These are phyloP conservation scores for Magnaporthiopsis incrustans DNA, from an alignment of 2,329 filamentous ascomycete species.

Conservation along the genomic window DNA sequence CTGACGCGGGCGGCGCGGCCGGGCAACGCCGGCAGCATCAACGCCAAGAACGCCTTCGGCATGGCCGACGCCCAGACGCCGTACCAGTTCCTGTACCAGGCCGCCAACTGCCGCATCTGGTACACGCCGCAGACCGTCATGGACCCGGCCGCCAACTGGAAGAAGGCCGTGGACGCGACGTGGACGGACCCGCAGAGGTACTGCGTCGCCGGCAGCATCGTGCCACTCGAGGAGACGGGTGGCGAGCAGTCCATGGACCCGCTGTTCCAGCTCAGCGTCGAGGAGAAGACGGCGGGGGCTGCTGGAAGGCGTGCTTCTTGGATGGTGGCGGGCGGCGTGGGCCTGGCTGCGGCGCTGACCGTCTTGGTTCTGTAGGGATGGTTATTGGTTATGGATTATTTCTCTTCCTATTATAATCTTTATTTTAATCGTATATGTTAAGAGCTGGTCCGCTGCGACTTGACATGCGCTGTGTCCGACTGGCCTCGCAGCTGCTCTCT, in stretches of 20 bases:
- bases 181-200: slow-evolving; percentile 23
- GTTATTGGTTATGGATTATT: neutral
- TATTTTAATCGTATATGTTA: neutral
- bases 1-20: slow-evolving; percentile 19
- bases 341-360: neutral
- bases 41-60: slow-evolving; percentile 28
- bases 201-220: slow-evolving; percentile 25
- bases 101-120: slow-evolving; percentile 53
- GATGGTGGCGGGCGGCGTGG: neutral
- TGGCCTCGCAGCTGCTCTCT: too few species aligned
- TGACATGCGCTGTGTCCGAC: too few species aligned
- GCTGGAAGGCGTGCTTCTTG: neutral
- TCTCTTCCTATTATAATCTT: neutral
- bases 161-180: slow-evolving; percentile 26
- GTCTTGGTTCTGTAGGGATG: neutral
- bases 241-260: slow-evolving; percentile 1
- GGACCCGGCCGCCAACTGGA: slow-evolving; percentile 31
- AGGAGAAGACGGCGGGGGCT: neutral
- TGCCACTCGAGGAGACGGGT: slow-evolving; percentile 13
- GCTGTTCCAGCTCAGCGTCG: slow-evolving; percentile 5
- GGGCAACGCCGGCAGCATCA: slow-evolving; percentile 19
- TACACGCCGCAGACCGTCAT: slow-evolving; percentile 44
- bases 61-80: slow-evolving; percentile 28
- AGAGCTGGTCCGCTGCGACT: too few species aligned
- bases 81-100: slow-evolving; percentile 52